phyloP scores from a whole-genome alignment of 495 filamentous ascomycete species.

The Tuber umbilicatum region DNA sequence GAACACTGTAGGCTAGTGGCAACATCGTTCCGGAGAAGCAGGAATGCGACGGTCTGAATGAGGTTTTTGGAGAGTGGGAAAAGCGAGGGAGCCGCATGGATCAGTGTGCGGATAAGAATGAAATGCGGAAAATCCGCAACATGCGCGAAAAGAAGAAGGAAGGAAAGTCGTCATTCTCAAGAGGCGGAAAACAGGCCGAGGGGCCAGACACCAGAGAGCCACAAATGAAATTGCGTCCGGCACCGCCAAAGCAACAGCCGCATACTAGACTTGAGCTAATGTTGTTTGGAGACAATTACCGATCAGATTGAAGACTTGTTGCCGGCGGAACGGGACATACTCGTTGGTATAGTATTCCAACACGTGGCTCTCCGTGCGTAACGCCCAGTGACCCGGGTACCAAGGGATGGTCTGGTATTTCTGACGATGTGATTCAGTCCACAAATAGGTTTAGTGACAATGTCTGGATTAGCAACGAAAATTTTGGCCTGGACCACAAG shows the following conservation, averaged over 20 bases:
- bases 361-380: constrained; percentile 81
- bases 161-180: constrained; percentile 7
- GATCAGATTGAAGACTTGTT: constrained; percentile 93
- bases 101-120: constrained; percentile 52
- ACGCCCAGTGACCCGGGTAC: constrained; percentile 88
- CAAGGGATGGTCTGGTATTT: constrained; percentile 80
- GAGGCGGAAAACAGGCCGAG: constrained; percentile 10
- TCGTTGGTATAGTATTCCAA: constrained; percentile 83
- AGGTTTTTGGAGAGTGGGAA: constrained; percentile 45
- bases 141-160: constrained; percentile 20
- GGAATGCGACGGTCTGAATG: constrained; percentile 47
- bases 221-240: constrained; percentile 23
- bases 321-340: constrained; percentile 77
- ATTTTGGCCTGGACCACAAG: constrained; percentile 76
- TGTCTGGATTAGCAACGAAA: constrained; percentile 92
- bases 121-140: constrained; percentile 53
- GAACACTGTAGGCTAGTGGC: constrained; percentile 46
- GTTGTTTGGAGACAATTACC: constrained; percentile 74
- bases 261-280: constrained; percentile 66
- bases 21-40: constrained; percentile 52
- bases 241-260: constrained; percentile 45
- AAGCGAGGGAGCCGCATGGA: constrained; percentile 43
- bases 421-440: constrained; percentile 78
- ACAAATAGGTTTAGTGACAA: constrained; percentile 66
- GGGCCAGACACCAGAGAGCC: constrained; percentile 8